Evolutionary conservation across 2,329 filamentous ascomycete genomes (phyloP), one percentile per base, ranked within the genome.

Genomic region (Claviceps sp.): DNA sequence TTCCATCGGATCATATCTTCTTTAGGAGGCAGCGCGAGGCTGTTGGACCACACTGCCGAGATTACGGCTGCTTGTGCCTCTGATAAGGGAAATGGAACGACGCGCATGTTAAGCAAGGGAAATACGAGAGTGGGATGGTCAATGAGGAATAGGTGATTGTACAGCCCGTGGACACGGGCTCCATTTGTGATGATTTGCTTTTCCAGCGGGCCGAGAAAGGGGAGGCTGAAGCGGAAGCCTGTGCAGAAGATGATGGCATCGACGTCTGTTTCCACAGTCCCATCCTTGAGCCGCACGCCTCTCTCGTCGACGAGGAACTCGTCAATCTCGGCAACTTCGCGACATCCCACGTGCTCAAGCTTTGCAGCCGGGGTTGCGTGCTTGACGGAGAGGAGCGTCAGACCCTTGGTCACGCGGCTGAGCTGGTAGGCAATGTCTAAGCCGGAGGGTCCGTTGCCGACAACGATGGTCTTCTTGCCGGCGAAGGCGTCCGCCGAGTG

Each of bases 191-290:
- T 74, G 2, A 89, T 63, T 0, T 78, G 72, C 10, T 64, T 67
- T 14, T 69, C 60, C 4, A 78, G 57, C 2, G 68, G 63, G 13
- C 65, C 63, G 4, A 84, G 64, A 61, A 95, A 96, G 0, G 89
- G 89, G 53, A 85, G 86, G 5, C 84, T 82, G 68, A 87, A 95
- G 52, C 95, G 78, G 61, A 94, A 97, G 0, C 91, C 91, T 0
- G 91, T 96, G 64, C 87, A 90, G 66, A 91, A 96, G 30, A 97
- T 64, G 5, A 96, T 70, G 1, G 80, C 77, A 61, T 96, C 90
- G 52, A 97, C 68, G 38, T 82, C 71, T 3, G 69, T 69, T 61
- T 89, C 85, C 10, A 84, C 62, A 0, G 72, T 73, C 2, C 84
- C 85, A 60, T 88, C 75, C 42, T 74, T 72, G 56, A 94, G 87